These are phyloP conservation scores for Candida khao-thaluensis DNA, from an alignment of 805 yeast genomes.

Conservation along the genomic window DNA sequence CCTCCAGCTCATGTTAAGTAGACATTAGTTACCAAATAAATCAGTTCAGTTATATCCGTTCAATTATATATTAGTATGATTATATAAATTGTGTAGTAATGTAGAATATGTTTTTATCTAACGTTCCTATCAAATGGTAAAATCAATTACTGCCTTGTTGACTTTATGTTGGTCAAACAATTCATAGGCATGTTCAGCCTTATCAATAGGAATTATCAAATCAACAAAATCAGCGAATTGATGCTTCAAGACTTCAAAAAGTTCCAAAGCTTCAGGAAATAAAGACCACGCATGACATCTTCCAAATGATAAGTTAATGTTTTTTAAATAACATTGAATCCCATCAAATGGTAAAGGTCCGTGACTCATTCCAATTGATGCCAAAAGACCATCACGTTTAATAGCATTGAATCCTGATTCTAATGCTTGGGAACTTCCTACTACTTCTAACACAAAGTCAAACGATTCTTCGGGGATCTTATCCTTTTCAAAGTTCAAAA, in stretches of 20 bases:
- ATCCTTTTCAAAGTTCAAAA: conserved; percentile 44
- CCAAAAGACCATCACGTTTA: conserved; percentile 56
- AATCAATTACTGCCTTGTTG: conserved; percentile 52
- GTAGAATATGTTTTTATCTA: neutral
- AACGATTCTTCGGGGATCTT: conserved; percentile 50
- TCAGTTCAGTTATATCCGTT: no score
- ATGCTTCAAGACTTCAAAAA: conserved; percentile 44
- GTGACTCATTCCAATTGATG: conserved; percentile 61
- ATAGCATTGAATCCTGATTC: conserved; percentile 51
- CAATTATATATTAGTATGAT: no score
- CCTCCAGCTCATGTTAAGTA: conserved; percentile 17
- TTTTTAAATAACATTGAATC: conserved; percentile 56
- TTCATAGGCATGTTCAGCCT: conserved; percentile 47
- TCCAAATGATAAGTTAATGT: conserved; percentile 58
- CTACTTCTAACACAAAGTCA: conserved; percentile 61
- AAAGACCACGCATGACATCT: conserved; percentile 62
- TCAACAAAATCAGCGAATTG: conserved; percentile 56
- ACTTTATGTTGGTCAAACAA: conserved; percentile 54
- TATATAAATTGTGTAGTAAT: neutral
- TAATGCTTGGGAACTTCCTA: conserved; percentile 54
- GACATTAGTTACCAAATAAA: no score
- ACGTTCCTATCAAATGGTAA: no score
- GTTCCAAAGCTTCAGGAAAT: conserved; percentile 50
- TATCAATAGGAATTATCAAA: conserved; percentile 41
- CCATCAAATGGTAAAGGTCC: conserved; percentile 56